phyloP scores from a whole-genome alignment of 371 early-diverging fungal genomes.

The Nematocida sp. region DNA sequence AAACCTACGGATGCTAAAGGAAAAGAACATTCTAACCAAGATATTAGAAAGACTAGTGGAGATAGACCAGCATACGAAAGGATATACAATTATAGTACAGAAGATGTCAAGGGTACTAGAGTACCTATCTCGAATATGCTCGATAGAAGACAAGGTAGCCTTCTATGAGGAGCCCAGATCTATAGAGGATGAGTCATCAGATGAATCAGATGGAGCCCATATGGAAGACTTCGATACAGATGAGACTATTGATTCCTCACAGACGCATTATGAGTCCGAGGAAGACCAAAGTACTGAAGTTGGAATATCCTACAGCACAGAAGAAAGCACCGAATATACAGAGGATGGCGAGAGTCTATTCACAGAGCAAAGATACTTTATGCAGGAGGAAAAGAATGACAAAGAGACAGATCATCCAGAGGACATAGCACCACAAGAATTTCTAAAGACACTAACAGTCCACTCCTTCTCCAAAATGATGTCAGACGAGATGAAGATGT shows the following conservation, averaged over 20 bases:
- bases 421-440: not conserved
- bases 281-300: constrained; percentile 17
- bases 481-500: constrained; percentile 4
- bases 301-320: not conserved
- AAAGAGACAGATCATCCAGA: not conserved
- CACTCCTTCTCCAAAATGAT: constrained; percentile 1
- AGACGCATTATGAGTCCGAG: constrained; percentile 1
- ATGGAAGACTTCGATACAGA: constrained; percentile 52
- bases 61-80: constrained; percentile 16
- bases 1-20: constrained; percentile 2
- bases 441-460: constrained; percentile 8
- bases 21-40: not conserved
- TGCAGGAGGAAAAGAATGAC: not conserved
- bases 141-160: constrained; percentile 30
- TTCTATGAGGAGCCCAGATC: constrained; percentile 26
- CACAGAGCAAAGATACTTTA: not conserved
- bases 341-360: not conserved
- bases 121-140: constrained; percentile 12
- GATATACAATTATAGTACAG: not conserved
- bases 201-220: constrained; percentile 21
- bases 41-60: not conserved
- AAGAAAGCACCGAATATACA: constrained; percentile 12
- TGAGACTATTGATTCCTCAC: constrained; percentile 32
- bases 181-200: constrained; percentile 8
- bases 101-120: not conserved